phyloP scores from a whole-genome alignment of 805 yeast genomes.

The Yarrowia bubula region DNA sequence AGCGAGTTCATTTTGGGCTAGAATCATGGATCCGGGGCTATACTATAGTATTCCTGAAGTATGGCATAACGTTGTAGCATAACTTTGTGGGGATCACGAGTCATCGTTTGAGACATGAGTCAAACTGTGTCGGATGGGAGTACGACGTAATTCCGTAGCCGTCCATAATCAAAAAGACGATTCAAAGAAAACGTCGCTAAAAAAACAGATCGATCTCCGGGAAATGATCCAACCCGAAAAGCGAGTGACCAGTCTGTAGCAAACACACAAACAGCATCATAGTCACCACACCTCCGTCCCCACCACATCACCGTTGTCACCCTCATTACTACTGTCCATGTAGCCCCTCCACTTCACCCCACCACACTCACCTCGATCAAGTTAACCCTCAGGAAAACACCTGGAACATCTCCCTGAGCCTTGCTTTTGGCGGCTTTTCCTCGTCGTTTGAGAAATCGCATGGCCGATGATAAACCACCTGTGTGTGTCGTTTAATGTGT shows the following conservation, averaged over 20 bases:
- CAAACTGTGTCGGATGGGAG: neutral
- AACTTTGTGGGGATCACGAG: constrained; percentile 7
- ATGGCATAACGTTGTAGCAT: neutral
- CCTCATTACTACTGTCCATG: neutral
- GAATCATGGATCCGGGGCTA: too few species aligned
- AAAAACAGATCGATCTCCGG: neutral
- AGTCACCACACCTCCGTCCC: too few species aligned
- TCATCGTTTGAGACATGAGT: constrained; percentile 4
- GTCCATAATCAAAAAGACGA: too few species aligned
- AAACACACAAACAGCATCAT: neutral
- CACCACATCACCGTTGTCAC: neutral
- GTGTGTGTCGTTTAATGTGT: too few species aligned
- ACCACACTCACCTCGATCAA: constrained; percentile 5
- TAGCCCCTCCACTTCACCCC: too few species aligned
- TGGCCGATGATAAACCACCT: neutral
- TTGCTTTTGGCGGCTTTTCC: neutral
- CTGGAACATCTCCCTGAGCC: neutral
- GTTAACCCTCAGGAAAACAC: neutral
- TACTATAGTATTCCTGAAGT: too few species aligned
- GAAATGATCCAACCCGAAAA: neutral
- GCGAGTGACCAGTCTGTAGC: neutral
- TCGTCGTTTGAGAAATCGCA: constrained; percentile 23
- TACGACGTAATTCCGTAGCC: too few species aligned
- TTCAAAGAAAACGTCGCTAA: too few species aligned
- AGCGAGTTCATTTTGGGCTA: too few species aligned